Evolutionary conservation across 345 rosid species (phyloP).

Genomic region (Eucalyptus cloeziana): DNA sequence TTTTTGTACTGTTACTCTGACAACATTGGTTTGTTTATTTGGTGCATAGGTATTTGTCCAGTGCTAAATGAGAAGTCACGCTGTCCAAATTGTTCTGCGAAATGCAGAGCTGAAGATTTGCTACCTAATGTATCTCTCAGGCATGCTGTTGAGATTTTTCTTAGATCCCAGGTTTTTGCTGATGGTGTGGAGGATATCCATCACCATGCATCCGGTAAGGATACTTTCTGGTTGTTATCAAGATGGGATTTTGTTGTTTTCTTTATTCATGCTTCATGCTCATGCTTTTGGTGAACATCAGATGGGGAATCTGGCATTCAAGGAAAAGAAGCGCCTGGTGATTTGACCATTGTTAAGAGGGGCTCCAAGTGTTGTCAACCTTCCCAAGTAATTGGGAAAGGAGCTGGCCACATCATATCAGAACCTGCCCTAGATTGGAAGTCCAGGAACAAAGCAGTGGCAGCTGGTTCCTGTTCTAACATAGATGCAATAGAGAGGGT

Average conservation of each 20-base stretch:
- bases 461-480: not conserved
- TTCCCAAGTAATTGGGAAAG: conserved; percentile 12
- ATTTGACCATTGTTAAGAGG: conserved; percentile 7
- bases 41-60: conserved; percentile 19
- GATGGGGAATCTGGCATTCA: conserved; percentile 52
- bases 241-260: not conserved
- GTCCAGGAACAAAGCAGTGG: not conserved
- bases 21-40: not conserved
- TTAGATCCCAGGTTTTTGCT: conserved; percentile 12
- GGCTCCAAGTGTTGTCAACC: not conserved
- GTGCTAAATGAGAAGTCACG: conserved; percentile 22
- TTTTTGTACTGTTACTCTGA: not conserved
- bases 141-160: conserved; percentile 28
- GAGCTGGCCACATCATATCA: conserved; percentile 16
- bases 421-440: not conserved
- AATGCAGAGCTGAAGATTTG: conserved; percentile 22
- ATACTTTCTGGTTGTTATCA: not conserved
- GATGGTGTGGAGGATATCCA: conserved; percentile 9
- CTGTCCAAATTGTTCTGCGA: conserved; percentile 38
- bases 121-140: conserved; percentile 42
- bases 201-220: conserved; percentile 27
- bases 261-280: not conserved
- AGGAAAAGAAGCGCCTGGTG: conserved; percentile 22
- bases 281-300: not conserved
- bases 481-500: not conserved